Base-by-base conservation (phyloP, 208 protist species). In the Leishmania aethiopica region DNA sequence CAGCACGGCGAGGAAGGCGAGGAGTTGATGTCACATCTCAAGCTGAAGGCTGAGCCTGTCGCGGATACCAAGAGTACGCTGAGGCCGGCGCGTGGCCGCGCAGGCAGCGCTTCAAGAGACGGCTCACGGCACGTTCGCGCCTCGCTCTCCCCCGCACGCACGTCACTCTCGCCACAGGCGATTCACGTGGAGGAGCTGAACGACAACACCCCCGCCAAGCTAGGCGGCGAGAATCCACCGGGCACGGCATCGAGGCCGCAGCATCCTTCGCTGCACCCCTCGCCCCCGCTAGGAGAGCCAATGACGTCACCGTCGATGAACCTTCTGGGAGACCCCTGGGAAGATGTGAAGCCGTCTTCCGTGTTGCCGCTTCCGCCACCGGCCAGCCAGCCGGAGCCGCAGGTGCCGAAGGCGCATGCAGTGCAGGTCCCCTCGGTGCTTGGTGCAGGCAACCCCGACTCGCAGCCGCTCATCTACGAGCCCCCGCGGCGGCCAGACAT, bases 391-490 rank as follows among this genome's bases (percentile, higher is more conserved):
- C 37, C 25, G 17, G 13, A 78, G 28, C 8, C 55, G 72, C 51
- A 64, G 47, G n/a, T n/a, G 57, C 47, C 25, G 17, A 57, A 47
- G 51, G 32, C 53, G 45, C 75, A 19, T 59, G 35, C 73, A n/a
- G n/a, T 42, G 53, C 49, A 57, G 75, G 40, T 11, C 55, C 62
- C 72, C 62, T 86, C 81, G 3, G 70, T 88, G 42, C 79, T 85
- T 22, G 80, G 74, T 77, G 80, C 76, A 2, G 79, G 79, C 60
- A 71, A 86, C 47, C 83, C 83, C 3, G 77, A 86, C 45, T 90
- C 86, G 55, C 86, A 90, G 81, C 83, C 86, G 25, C 80, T 90
- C 57, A 83, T 90, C 72, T 37, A 19, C n/a, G 83, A 86, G 35
- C 86, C 86, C 8, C 82, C 78, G 49, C 84, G 40, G 1, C 75